These are phyloP conservation scores for Colletotrichum karsti DNA, from an alignment of 2,329 filamentous ascomycete genomes.

Conservation along the genomic window DNA sequence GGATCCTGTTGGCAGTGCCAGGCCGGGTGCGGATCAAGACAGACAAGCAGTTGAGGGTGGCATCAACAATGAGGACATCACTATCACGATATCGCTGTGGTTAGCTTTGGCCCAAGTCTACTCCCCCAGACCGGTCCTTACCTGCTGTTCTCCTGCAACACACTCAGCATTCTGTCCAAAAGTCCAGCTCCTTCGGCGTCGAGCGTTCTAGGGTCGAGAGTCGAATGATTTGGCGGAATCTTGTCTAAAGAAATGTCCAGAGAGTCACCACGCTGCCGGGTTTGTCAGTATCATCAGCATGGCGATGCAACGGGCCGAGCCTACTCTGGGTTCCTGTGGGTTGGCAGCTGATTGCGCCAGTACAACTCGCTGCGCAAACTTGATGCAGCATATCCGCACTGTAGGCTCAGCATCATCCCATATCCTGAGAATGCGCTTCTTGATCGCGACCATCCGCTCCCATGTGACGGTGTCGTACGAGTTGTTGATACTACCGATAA, in stretches of 20 bases:
- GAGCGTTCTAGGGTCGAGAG: conserved; percentile 81
- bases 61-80: conserved; percentile 88
- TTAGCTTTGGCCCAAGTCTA: conserved; percentile 13
- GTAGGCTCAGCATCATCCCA: conserved; percentile 84
- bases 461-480: conserved; percentile 83
- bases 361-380: conserved; percentile 94
- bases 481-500: conserved; percentile 78
- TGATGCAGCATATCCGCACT: conserved; percentile 93
- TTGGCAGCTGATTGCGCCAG: conserved; percentile 89
- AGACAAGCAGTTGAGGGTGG: conserved; percentile 88
- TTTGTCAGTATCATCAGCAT: conserved; percentile 32
- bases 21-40: conserved; percentile 84
- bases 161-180: conserved; percentile 84
- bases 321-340: conserved; percentile 83
- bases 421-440: conserved; percentile 84
- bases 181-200: conserved; percentile 94
- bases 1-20: conserved; percentile 82
- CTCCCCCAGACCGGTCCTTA: conserved; percentile 50
- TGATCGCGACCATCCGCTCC: conserved; percentile 89
- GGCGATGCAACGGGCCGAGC: conserved; percentile 38
- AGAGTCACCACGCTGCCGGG: conserved; percentile 52
- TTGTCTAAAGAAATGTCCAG: conserved; percentile 86
- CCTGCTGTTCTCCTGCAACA: conserved; percentile 88
- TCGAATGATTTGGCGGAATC: conserved; percentile 82
- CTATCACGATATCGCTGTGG: conserved; percentile 50